Base-by-base conservation (phyloP, 2,329 filamentous ascomycete species). In the Zymoseptoria brevis region DNA sequence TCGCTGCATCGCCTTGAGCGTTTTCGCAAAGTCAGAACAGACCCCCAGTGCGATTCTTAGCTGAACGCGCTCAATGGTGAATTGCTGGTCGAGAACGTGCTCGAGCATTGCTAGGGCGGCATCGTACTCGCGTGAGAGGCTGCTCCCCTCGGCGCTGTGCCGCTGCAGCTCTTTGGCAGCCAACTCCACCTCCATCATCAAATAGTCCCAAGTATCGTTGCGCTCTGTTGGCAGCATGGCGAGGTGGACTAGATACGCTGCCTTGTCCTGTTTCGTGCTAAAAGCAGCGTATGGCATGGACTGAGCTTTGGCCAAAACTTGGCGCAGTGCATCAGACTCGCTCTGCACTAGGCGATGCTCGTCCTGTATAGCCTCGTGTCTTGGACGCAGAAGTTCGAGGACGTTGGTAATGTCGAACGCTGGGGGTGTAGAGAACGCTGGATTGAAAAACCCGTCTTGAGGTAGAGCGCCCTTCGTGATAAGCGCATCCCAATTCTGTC, bases 271-370 rank as follows among this genome's bases (percentile, higher is more conserved):
- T n/a, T 3, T 55, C 29, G 1, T 24, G 22, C 19, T 1, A n/a
- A 1, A 16, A 9, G 9, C 9, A 30, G 19, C 26, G 11, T 4
- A n/a, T 7, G 9, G 30, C 41, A 19, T 50, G 13, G 9, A 29
- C 22, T 21, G 59, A 50, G 19, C 56, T 49, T 11, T 57, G 19
- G 49, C 48, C 11, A 61, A 9, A 11, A 53, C 19, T 9, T 57
- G 22, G 2, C 55, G 54, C 2, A 61, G n/a, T 2, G 60, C 64
- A 1, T 22, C 35, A 8, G 62, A 56, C 51, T 66, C 68, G 0
- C 64, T 70, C 56, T 72, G 69, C 2, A 69, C 35, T 1, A 68
- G 57, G 59, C 60, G 65, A 1, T 69, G 52, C n/a, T 69, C 64
- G 52, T 72, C 67, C 0, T 49, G 51, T 2, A 61, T 64, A 9